These are phyloP conservation scores for Pseudogymnoascus sp. DNA, from an alignment of 2,329 filamentous ascomycete genomes.

Conservation along the genomic window DNA sequence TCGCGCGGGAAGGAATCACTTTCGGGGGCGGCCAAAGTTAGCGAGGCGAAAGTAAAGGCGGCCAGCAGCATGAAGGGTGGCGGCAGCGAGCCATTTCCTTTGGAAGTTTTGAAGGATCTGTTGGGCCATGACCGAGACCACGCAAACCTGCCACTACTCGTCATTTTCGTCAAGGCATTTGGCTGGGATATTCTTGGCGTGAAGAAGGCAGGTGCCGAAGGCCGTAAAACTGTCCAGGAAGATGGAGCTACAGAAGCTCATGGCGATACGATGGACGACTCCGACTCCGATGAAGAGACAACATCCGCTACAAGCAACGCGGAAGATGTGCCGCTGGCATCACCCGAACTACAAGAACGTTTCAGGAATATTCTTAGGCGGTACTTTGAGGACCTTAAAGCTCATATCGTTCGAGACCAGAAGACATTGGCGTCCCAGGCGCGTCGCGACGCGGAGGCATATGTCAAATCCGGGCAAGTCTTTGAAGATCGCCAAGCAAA, in stretches of 20 bases:
- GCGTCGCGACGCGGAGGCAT: slow-evolving; percentile 92
- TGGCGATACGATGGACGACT: slow-evolving; percentile 35
- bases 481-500: slow-evolving; percentile 96
- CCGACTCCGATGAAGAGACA: slow-evolving; percentile 43
- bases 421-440: slow-evolving; percentile 80
- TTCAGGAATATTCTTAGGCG: slow-evolving; percentile 79
- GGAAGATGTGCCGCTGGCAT: slow-evolving; percentile 65
- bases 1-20: slow-evolving; percentile 41
- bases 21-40: slow-evolving; percentile 48
- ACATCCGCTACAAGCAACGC: slow-evolving; percentile 34
- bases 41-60: slow-evolving; percentile 48
- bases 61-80: slow-evolving; percentile 50
- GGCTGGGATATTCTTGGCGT: slow-evolving; percentile 91
- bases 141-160: slow-evolving; percentile 79
- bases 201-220: slow-evolving; percentile 61
- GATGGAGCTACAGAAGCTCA: slow-evolving; percentile 58
- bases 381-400: slow-evolving; percentile 90
- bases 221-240: slow-evolving; percentile 76
- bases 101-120: slow-evolving; percentile 96
- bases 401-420: slow-evolving; percentile 82
- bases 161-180: slow-evolving; percentile 93
- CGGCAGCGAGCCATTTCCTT: slow-evolving; percentile 81
- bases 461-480: slow-evolving; percentile 96
- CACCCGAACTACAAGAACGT: slow-evolving; percentile 70
- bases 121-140: slow-evolving; percentile 91